Base-by-base conservation (phyloP, 306 rosid genomes). In the Vigna angularis region DNA sequence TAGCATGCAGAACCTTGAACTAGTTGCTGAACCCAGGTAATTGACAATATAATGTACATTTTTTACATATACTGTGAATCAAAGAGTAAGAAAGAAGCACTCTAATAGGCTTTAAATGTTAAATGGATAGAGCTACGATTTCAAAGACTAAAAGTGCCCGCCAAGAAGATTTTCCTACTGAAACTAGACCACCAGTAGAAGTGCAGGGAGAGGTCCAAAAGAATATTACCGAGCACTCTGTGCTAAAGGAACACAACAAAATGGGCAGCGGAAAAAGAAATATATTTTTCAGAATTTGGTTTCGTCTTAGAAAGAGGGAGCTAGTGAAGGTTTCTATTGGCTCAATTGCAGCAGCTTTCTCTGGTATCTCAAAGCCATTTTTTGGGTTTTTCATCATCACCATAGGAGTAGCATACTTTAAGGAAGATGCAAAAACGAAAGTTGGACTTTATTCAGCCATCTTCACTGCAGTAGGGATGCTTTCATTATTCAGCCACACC, bases 221-320 rank as follows among this genome's bases (percentile, higher is more conserved):
- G 57, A 30, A 72, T 64, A 66, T 73, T 47, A 59, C 38, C 7
- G 82, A 84, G 63, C 62, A 77, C 55, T 64, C 80, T 30, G 70
- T 14, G 70, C 74, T 71, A 64, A 74, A 82, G 58, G 87, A 90
- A 74, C 74, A 80, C 57, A 69, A 15, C 70, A 16, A 82, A 38
- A 59, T 66, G 5, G 58, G 32, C 66, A 69, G 48, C 49, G 40
- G 71, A 76, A 65, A 84, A 84, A 68, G 50, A 66, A 74, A 65
- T 30, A 87, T 79, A 79, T 90, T 93, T 86, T 88, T 88, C 79
- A 86, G 96, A 86, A 91, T 93, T 66, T 93, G 98, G 98, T 91
- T 85, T 83, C 92, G 76, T 79, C 74, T 93, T 65, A 80, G 51
- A 67, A 83, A 73, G 81, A 81, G 75, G 70, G 97, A 93, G 55